Percentiles rank a stretch among this genome's conserved stretches.
These are phyloP conservation scores for Camellia lanceoleosa DNA, from an alignment of 148 eudicot species.

Conservation along the genomic window DNA sequence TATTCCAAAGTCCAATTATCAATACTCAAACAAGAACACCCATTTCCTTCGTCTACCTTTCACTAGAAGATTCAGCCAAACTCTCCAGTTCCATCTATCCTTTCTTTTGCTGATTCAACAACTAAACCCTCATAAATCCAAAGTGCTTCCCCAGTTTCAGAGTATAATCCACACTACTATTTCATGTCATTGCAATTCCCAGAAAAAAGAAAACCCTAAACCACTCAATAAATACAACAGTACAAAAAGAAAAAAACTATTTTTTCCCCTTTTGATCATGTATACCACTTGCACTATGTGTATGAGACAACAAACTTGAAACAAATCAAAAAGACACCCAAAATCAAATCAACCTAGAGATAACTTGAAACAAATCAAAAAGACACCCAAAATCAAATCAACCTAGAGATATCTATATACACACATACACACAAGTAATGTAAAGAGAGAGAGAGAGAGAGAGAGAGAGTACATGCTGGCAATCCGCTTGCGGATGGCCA, in stretches of 20 bases:
- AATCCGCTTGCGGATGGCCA: constrained; percentile 60
- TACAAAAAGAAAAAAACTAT: not conserved
- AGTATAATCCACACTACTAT: not conserved
- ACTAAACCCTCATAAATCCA: not conserved
- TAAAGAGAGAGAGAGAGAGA: not conserved
- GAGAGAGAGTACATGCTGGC: constrained; percentile 45
- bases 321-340: not conserved
- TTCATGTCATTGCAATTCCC: too few species aligned
- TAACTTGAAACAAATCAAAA: not conserved
- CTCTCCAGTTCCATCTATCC: too few species aligned
- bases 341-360: not conserved
- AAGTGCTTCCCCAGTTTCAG: not conserved
- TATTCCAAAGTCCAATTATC: not conserved
- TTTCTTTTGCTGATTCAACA: too few species aligned
- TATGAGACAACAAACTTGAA: not conserved
- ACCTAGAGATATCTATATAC: not conserved
- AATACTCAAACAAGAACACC: not conserved
- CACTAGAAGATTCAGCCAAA: not conserved
- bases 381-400: not conserved
- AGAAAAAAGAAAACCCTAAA: not conserved
- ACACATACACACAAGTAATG: not conserved
- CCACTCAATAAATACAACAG: not conserved
- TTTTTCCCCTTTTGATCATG: not conserved
- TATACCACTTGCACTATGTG: not conserved
- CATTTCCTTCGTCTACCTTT: not conserved